Base-by-base conservation (phyloP, 2,329 filamentous ascomycete genomes). In the Dactylellina parvicollis region DNA sequence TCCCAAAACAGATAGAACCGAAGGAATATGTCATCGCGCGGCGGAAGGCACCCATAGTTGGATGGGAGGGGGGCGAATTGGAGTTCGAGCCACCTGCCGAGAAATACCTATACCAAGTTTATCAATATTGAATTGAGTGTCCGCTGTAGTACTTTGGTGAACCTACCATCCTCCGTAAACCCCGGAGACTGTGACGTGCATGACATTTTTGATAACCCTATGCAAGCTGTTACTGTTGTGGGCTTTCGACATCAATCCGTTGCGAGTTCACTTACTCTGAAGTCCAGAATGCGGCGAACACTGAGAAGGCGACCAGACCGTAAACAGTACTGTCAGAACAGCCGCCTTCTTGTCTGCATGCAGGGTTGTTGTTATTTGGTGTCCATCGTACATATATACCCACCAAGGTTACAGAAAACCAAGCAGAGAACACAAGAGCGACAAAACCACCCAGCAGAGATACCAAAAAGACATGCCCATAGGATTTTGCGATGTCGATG, bases 281-380 rank as follows among this genome's bases (percentile, higher is more conserved):
- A 75, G 96, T 89, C 94, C 94, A 98, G 82, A 96, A 97, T 81
- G 89, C 91, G 59, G 92, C 89, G 78, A 98, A 97, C 0, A 92
- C 96, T 76, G 92, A 86, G 80, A 96, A 97, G 16, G 90, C 91
- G 3, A 96, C 83, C 28, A 97, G 82, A 0, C 93, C 93, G 72
- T 92, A 93, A 46, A 97, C 91, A 76, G 89, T 94, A 56, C 84
- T 91, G 4, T 83, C 84, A 72, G 90, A 89, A 77, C 93, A 97
- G 4, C 86, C 84, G 10, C 82, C 81, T 3, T 69, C 66, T 12
- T 10, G 7, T 18, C 59, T 69, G 75, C 87, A 88, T 2, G 83
- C 83, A 0, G 84, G 82, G 55, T 87, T 76, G 36, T 46, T 69
- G 10, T 82, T 82, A 89, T 2, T 86, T 81, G 22, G 86, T 83